A percentile compares a stretch with the other conserved stretches of the same genome.
phyloP scores from a whole-genome alignment of 305 asterid genomes.

The Fraxinus nigra region DNA sequence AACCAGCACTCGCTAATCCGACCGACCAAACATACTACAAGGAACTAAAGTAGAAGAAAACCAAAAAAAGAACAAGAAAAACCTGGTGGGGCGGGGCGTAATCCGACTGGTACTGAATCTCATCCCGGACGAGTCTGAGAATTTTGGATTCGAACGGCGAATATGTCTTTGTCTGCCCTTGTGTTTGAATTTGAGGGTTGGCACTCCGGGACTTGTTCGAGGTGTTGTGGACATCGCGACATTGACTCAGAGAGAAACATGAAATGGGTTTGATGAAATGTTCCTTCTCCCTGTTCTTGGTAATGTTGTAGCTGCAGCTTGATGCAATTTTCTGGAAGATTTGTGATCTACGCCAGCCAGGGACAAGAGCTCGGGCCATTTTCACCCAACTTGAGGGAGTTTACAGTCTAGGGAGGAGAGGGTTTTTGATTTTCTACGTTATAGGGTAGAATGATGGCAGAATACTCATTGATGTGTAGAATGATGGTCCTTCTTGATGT shows the following conservation, averaged over 20 bases:
- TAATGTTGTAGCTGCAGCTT: not conserved
- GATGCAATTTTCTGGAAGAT: not conserved
- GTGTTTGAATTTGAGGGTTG: not conserved
- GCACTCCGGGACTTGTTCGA: not conserved
- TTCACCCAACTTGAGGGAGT: not conserved
- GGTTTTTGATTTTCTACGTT: not conserved
- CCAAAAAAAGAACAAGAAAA: not conserved
- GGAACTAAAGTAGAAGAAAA: not conserved
- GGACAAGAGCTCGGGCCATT: slow-evolving; percentile 1
- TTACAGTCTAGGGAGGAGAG: not conserved
- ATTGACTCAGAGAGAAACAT: not conserved
- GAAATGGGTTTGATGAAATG: not conserved
- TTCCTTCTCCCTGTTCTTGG: not conserved
- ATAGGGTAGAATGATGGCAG: no score
- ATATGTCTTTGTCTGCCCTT: not conserved
- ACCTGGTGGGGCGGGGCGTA: slow-evolving; percentile 27
- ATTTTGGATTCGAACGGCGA: slow-evolving; percentile 21
- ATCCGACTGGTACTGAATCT: slow-evolving; percentile 23
- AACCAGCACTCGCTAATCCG: not conserved
- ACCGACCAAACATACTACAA: not conserved
- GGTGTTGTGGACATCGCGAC: not conserved
- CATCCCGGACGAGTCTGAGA: slow-evolving; percentile 23
- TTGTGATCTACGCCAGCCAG: not conserved
- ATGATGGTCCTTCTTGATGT: not conserved
- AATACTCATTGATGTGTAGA: no score